Evolutionary conservation across 129 eudicot species (phyloP).

Genomic region (Helichrysum umbraculigerum): DNA sequence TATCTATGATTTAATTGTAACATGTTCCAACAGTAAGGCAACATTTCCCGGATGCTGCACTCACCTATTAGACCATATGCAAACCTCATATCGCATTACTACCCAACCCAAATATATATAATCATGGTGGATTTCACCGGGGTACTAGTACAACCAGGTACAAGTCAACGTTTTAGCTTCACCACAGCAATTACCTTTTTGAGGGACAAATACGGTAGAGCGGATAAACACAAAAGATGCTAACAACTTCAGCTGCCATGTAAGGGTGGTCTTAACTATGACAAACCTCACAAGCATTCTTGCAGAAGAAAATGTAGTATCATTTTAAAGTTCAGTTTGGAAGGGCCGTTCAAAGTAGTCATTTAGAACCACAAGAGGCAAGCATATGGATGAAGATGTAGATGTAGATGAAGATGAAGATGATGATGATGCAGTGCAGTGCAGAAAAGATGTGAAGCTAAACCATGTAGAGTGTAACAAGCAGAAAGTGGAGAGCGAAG

Average conservation of each 20-base stretch:
- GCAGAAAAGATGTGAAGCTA: slow-evolving; percentile 17
- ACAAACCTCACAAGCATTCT: not conserved
- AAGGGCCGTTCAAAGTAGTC: slow-evolving; percentile 8
- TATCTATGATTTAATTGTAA: too few relatives aligned
- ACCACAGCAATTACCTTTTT: not conserved
- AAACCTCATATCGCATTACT: not conserved
- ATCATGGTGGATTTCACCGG: not conserved
- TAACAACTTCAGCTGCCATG: not conserved
- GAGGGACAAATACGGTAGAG: not conserved
- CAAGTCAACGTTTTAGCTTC: not conserved
- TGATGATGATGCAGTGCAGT: not conserved
- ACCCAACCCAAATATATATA: not conserved
- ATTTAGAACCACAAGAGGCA: slow-evolving; percentile 21
- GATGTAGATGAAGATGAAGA: not conserved
- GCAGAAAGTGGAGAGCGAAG: slow-evolving; percentile 18
- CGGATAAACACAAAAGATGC: not conserved
- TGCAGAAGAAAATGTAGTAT: not conserved
- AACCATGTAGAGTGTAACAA: slow-evolving; percentile 16
- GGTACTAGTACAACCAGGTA: not conserved
- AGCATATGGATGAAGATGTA: not conserved
- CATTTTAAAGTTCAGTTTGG: not conserved
- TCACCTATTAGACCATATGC: not conserved
- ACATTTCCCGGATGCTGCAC: not conserved
- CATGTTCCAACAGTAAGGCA: too few relatives aligned
- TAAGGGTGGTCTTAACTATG: not conserved